Base-by-base conservation (phyloP, 805 yeast species). In the Pichia pseudocactophila region DNA sequence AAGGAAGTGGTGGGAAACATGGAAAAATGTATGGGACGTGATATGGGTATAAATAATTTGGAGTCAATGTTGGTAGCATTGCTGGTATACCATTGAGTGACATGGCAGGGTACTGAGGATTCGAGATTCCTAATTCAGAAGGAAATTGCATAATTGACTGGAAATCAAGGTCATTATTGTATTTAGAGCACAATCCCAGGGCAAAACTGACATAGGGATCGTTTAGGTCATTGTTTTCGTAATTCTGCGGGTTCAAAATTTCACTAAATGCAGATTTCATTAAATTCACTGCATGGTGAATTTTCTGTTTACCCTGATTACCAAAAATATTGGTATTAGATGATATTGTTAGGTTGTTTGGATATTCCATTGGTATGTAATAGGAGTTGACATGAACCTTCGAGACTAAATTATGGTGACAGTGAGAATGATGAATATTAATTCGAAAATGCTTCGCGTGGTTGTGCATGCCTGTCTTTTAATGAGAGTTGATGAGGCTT, bases 191-290 rank as follows among this genome's bases (percentile, higher is more conserved):
- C 17, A 39, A 22, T 7, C 27, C 25, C 12, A 43, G 28, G 2
- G 46, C 46, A 32, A 30, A 39, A 19, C 13, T 25, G 4, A 43
- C 40, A 7, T 35, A 43, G 1, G 46, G 40, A 19, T 43, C 46
- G 13, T 39, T 43, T 2, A 36, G n/a, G 22, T 43, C 37, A 4
- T 37, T 32, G 17, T 35, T 39, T 0, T 17, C 26, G n/a, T 43
- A 43, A n/a, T 39, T 34, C 6, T 22, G 13, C 7, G 17, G 18
- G 15, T 42, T 36, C 5, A 42, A 11, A 4, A 42, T 42, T 2
- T 36, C 44, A n/a, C 28, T 18, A 7, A 38, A 34, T n/a, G 42
- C 42, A 7, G 31, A 11, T 25, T 17, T 36, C 17, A 41, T 10
- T 3, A 40, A 8, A 2, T 8, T 26, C 3, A 41, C 37, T 2